Percentiles rank a stretch among this genome's conserved stretches.
phyloP scores from a whole-genome alignment of 2,329 filamentous ascomycete species.

The Stemphylium lycopersici region DNA sequence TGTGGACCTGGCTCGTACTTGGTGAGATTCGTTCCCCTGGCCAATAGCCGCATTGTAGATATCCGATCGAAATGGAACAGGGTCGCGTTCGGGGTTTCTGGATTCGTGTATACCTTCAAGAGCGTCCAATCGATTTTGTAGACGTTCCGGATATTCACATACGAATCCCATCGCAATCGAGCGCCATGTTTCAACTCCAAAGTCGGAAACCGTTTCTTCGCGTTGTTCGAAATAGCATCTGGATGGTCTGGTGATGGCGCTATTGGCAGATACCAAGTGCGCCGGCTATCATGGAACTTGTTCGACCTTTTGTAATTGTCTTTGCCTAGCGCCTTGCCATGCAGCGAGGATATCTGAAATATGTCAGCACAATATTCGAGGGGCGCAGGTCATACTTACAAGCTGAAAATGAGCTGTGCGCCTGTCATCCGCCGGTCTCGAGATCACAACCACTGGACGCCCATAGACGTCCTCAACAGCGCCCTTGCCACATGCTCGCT shows the following conservation, averaged over 20 bases:
- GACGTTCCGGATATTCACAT: slow-evolving; percentile 43
- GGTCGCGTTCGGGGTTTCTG: slow-evolving; percentile 23
- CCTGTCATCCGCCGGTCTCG: slow-evolving; percentile 34
- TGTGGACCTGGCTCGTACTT: slow-evolving; percentile 37
- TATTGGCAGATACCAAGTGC: slow-evolving; percentile 45
- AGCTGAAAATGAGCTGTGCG: slow-evolving; percentile 44
- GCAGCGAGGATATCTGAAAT: slow-evolving; percentile 42
- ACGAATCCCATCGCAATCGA: slow-evolving; percentile 39
- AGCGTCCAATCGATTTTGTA: slow-evolving; percentile 42
- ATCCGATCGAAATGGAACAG: slow-evolving; percentile 33
- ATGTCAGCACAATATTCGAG: slow-evolving; percentile 15
- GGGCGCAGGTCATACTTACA: slow-evolving; percentile 24
- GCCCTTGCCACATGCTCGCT: slow-evolving; percentile 39
- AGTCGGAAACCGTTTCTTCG: slow-evolving; percentile 40
- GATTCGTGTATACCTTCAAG: slow-evolving; percentile 35
- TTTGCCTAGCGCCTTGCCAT: slow-evolving; percentile 38
- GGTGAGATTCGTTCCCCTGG: slow-evolving; percentile 35
- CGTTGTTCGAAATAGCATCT: slow-evolving; percentile 40
- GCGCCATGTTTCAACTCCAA: slow-evolving; percentile 30
- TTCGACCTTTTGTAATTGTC: slow-evolving; percentile 41
- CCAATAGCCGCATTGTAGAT: slow-evolving; percentile 33
- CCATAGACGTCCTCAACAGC: slow-evolving; percentile 42
- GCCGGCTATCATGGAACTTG: slow-evolving; percentile 41
- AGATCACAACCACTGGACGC: slow-evolving; percentile 43
- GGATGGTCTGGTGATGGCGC: slow-evolving; percentile 40